These are phyloP conservation scores for Capronia americana DNA, from an alignment of 2,329 filamentous ascomycete genomes.

Conservation along the genomic window DNA sequence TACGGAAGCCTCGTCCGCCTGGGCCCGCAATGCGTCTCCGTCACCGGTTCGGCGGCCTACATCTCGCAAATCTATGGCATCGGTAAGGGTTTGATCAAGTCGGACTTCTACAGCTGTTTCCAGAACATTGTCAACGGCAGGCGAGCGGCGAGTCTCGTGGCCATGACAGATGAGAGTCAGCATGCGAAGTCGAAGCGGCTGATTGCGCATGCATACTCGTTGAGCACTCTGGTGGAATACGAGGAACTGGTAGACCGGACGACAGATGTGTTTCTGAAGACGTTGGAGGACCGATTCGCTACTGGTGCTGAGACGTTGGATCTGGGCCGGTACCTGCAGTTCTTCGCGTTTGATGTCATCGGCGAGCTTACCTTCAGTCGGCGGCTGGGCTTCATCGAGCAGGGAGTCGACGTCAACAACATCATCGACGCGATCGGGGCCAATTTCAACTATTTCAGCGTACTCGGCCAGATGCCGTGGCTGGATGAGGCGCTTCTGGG, in stretches of 20 bases:
- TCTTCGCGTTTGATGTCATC: constrained; percentile 49
- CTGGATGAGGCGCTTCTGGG: constrained; percentile 44
- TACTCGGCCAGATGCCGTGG: constrained; percentile 47
- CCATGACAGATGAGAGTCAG: constrained; percentile 48
- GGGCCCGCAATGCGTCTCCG: constrained; percentile 44
- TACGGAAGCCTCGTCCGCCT: constrained; percentile 43
- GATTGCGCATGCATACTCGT: constrained; percentile 50
- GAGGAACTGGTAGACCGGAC: constrained; percentile 49
- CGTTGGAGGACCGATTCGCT: constrained; percentile 41
- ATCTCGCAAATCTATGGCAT: constrained; percentile 39
- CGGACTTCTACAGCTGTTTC: constrained; percentile 43
- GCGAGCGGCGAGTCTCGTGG: constrained; percentile 46
- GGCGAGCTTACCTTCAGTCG: constrained; percentile 47
- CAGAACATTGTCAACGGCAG: constrained; percentile 43
- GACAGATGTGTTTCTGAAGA: constrained; percentile 40
- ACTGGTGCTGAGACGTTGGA: constrained; percentile 31
- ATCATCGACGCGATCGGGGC: constrained; percentile 44
- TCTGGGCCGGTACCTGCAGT: constrained; percentile 45
- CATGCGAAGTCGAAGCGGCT: constrained; percentile 51
- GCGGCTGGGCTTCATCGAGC: constrained; percentile 46
- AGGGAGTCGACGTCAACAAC: constrained; percentile 44
- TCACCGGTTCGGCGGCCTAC: constrained; percentile 34
- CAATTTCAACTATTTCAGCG: constrained; percentile 42
- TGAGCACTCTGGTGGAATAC: constrained; percentile 51
- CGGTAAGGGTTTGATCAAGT: constrained; percentile 37